These are phyloP conservation scores for Mucor saturninus DNA, from an alignment of 371 early-diverging fungal species.

Conservation along the genomic window DNA sequence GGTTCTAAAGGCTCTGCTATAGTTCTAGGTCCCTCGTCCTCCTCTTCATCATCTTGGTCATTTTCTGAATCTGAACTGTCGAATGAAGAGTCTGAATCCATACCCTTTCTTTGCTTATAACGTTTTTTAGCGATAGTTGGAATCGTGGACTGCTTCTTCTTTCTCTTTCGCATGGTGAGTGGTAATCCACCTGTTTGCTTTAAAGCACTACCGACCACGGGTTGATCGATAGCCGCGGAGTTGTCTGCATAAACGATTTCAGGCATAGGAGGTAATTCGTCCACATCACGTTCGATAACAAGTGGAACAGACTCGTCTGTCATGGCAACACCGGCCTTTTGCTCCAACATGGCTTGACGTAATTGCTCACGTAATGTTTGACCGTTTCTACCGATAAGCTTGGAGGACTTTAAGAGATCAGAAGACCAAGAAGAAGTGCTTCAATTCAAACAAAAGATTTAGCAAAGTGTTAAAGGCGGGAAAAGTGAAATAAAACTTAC, in stretches of 20 bases:
- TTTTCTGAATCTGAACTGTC: constrained; percentile 73
- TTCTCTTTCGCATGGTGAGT: constrained; percentile 46
- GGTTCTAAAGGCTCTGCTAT: constrained; percentile 47
- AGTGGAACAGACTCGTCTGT: constrained; percentile 61
- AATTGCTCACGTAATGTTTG: constrained; percentile 78
- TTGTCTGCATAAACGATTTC: constrained; percentile 12
- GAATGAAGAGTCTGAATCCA: constrained; percentile 65
- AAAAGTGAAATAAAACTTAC: constrained; percentile 28
- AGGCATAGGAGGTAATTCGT: constrained; percentile 26
- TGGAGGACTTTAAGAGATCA: constrained; percentile 81
- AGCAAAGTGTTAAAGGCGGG: not conserved
- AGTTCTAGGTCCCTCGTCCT: constrained; percentile 40
- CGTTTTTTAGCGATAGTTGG: constrained; percentile 46
- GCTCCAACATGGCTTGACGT: constrained; percentile 72
- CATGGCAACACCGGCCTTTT: constrained; percentile 68
- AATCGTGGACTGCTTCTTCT: constrained; percentile 59
- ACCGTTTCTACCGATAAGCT: constrained; percentile 70
- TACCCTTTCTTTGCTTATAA: constrained; percentile 53
- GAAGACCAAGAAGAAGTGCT: constrained; percentile 70
- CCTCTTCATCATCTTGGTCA: constrained; percentile 45
- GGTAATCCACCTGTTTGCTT: constrained; percentile 41
- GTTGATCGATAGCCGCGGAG: constrained; percentile 3
- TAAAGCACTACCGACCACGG: constrained; percentile 55
- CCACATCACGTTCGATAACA: constrained; percentile 48
- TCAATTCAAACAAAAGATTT: not conserved